Percentiles rank a stretch among this genome's conserved stretches.
phyloP scores from a whole-genome alignment of 176 grass and related monocot genomes.

The Oryza meyeriana region DNA sequence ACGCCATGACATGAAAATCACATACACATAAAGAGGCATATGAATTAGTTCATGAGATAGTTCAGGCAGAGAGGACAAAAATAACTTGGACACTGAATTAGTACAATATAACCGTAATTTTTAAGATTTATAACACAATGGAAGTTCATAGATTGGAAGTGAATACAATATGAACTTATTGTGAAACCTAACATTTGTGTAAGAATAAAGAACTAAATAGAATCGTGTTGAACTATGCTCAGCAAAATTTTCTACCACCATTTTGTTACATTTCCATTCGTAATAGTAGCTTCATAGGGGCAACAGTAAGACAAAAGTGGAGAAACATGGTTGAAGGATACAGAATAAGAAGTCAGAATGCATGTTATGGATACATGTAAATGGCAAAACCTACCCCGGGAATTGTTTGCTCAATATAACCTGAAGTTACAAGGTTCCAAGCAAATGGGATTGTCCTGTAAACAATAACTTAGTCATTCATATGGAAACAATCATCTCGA shows the following conservation, averaged over 20 bases:
- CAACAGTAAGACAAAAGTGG: neutral
- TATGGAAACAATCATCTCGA: neutral
- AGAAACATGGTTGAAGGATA: neutral
- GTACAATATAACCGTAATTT: neutral
- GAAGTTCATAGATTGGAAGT: neutral
- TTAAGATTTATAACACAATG: neutral
- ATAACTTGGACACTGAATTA: neutral
- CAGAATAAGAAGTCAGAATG: neutral
- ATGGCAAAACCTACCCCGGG: conserved; percentile 48
- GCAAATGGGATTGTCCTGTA: conserved; percentile 86
- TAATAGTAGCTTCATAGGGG: neutral
- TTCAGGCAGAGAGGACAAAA: neutral
- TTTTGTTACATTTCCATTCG: neutral
- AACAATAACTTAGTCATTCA: conserved; percentile 8
- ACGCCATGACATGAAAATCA: neutral
- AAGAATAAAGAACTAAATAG: neutral
- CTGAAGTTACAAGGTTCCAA: conserved; percentile 83
- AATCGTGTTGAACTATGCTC: neutral
- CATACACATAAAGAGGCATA: neutral
- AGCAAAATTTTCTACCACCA: neutral
- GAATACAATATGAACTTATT: too few relatives aligned
- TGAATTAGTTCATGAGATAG: neutral
- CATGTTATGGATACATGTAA: neutral
- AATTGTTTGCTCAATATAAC: conserved; percentile 85
- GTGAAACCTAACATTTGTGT: too few relatives aligned